Percentiles rank a stretch among this genome's conserved stretches.
Conservation (phyloP, 768 basidiomycete species). For the Phylloporus scabripes region DNA sequence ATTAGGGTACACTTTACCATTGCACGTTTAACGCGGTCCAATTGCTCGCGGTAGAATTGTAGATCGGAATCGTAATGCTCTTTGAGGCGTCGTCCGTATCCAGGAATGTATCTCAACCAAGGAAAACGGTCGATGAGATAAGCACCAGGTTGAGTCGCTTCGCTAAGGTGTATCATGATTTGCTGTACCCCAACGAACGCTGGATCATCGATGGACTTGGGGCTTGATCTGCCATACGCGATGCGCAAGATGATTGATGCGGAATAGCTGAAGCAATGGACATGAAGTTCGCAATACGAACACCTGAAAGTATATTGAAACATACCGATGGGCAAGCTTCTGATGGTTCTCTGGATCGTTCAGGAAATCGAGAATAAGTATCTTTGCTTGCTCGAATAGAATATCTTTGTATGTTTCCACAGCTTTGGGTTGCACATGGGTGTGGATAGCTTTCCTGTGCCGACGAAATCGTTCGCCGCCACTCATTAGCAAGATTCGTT, state of each 20-base stretch:
- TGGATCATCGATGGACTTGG: constrained; percentile 19
- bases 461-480: constrained; percentile 52
- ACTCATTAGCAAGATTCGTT: constrained; percentile 45
- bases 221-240: constrained; percentile 19
- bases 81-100: constrained; percentile 50
- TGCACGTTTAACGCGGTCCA: constrained; percentile 40
- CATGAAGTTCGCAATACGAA: not conserved
- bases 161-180: constrained; percentile 23
- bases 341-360: constrained; percentile 20
- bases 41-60: constrained; percentile 43
- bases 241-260: constrained; percentile 23
- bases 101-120: constrained; percentile 45
- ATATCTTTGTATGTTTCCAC: constrained; percentile 41
- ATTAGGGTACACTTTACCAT: constrained; percentile 29
- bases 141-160: constrained; percentile 28
- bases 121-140: constrained; percentile 34
- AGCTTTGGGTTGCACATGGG: constrained; percentile 46
- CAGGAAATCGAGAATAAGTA: constrained; percentile 27
- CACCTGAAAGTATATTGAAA: constrained; percentile 11
- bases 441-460: constrained; percentile 49
- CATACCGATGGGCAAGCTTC: constrained; percentile 41
- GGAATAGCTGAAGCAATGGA: constrained; percentile 19
- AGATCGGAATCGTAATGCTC: constrained; percentile 48
- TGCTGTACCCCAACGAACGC: constrained; percentile 17
- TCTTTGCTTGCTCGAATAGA: constrained; percentile 32